Evolutionary conservation across 345 rosid species (phyloP), one percentile per base, ranked within the genome.

Genomic region (Passiflora organensis): DNA sequence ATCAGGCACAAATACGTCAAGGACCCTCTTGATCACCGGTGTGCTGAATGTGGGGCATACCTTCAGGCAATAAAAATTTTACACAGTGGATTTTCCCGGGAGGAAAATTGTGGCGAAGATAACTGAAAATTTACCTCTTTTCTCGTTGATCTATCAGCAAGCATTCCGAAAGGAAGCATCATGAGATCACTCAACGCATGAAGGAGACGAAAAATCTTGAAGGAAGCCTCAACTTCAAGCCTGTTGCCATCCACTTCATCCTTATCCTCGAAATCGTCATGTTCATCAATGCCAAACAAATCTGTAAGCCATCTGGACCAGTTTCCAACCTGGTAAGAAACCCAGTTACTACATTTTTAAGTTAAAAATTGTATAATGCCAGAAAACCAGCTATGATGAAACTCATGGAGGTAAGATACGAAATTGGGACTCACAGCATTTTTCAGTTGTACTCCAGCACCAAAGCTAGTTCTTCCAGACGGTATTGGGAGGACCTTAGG

Each of bases 241-340:
- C 58, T 76, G 55, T 59, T 73, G 36, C 63, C 53, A 46, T 68
- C 48, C 32, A 38, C 49, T 34, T 65, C 77, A 51, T 58, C 69
- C 21, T 53, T 60, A 34, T 67, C 70, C 57, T 56, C 65, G n/a
- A 49, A 69, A 59, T 64, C 39, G 22, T 80, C 86, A 34, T 70
- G 75, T 3, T 88, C 91, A 43, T 80, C 90, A 41, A 72, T 73
- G 32, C 80, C 93, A 54, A 87, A 91, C 42, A 87, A 74, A 80
- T 81, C 96, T 37, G 83, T 77, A 53, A 91, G 93, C 98, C 98
- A 91, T 77, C 85, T 81, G 23, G 98, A 82, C 98, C 98, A 91
- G 66, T 74, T 82, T 52, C 98, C 96, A 51, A 87, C 79, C 98
- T 88, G 59, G 66, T 50, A 65, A 59, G 28, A 53, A 2, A 16